These are phyloP conservation scores for Haplographium delicatum DNA, from an alignment of 495 filamentous ascomycete species.

Conservation along the genomic window DNA sequence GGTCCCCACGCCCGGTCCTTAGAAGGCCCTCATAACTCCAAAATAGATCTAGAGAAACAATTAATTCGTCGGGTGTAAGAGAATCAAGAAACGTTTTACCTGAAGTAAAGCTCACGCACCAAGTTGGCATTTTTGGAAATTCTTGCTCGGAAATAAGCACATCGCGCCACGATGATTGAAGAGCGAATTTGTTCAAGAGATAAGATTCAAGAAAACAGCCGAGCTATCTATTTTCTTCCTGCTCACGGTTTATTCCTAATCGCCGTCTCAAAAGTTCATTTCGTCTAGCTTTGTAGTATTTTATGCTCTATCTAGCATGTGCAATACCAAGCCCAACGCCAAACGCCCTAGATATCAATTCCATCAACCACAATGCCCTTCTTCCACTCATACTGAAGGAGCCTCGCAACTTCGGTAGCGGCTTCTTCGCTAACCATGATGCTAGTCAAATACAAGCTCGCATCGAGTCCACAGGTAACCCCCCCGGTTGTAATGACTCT, in stretches of 20 bases:
- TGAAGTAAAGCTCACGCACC: too few relatives aligned
- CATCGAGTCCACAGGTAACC: constrained; percentile 72
- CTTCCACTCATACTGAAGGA: constrained; percentile 68
- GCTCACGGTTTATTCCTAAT: background rate
- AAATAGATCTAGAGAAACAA: too few relatives aligned
- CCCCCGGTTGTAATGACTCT: constrained; percentile 74
- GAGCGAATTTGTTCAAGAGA: background rate
- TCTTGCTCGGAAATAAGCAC: too few relatives aligned
- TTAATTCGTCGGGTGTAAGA: too few relatives aligned
- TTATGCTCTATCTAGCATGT: constrained; percentile 11
- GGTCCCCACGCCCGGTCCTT: too few relatives aligned
- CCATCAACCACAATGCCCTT: constrained; percentile 67
- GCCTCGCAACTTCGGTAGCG: constrained; percentile 60
- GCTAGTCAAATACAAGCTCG: constrained; percentile 69
- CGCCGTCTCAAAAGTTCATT: background rate
- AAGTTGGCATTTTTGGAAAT: too few relatives aligned
- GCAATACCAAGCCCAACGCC: constrained; percentile 17
- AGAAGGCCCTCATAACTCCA: too few relatives aligned
- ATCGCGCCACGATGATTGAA: too few relatives aligned
- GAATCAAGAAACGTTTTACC: too few relatives aligned
- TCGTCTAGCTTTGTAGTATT: constrained; percentile 15
- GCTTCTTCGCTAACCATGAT: constrained; percentile 62
- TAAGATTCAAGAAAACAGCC: constrained; percentile 4
- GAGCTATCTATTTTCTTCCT: background rate
- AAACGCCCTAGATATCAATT: constrained; percentile 57